Evolutionary conservation across 495 filamentous ascomycete species (phyloP).

Genomic region (Penicillium macrosclerotiorum): DNA sequence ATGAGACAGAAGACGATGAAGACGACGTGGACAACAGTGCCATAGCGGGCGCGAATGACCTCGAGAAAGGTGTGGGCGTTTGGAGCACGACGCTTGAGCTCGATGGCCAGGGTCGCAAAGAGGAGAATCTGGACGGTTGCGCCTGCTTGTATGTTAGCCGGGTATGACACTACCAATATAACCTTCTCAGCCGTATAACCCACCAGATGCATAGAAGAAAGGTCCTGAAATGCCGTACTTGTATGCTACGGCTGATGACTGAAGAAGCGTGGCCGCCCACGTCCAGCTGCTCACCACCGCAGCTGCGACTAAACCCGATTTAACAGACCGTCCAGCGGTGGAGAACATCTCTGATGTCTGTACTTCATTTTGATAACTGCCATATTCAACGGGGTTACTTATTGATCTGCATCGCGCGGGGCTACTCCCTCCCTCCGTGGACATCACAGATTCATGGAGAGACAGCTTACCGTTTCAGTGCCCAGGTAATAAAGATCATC

Average conservation of each 20-base stretch:
- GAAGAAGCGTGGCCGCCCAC: conserved; percentile 63
- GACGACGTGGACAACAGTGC: conserved; percentile 65
- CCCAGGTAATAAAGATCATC: conserved; percentile 80
- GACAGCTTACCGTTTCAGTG: conserved; percentile 58
- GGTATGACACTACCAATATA: background rate
- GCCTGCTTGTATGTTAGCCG: conserved; percentile 25
- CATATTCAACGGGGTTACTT: background rate
- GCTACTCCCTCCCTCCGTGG: no score
- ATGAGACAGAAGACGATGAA: conserved; percentile 80
- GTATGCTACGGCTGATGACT: conserved; percentile 87
- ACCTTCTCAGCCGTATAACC: background rate
- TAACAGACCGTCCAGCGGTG: conserved; percentile 90
- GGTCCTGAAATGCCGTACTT: conserved; percentile 89
- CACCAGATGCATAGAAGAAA: conserved; percentile 77
- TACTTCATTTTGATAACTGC: conserved; percentile 83
- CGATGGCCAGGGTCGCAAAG: conserved; percentile 91
- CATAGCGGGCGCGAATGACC: conserved; percentile 61
- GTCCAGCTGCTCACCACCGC: conserved; percentile 98
- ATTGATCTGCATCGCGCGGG: background rate
- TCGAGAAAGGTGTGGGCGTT: conserved; percentile 89
- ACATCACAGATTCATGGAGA: no score
- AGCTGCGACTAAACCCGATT: conserved; percentile 88
- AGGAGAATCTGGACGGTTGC: conserved; percentile 68
- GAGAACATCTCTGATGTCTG: conserved; percentile 98
- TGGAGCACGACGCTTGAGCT: conserved; percentile 82